Conservation (phyloP, 257 asterid species). For the Solanum megistacrolobum region DNA sequence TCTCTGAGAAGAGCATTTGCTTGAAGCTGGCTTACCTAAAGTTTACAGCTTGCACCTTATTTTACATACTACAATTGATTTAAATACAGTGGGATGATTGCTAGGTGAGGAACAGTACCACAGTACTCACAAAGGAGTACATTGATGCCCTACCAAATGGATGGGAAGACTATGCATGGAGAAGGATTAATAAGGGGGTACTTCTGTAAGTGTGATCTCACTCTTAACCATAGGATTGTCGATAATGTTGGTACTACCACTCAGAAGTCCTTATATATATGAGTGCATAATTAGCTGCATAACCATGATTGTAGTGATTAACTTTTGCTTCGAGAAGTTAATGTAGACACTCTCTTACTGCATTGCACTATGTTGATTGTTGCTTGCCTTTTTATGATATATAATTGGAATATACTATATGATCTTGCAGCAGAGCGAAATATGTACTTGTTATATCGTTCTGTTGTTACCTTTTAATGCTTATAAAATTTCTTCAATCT, state of each 20-base stretch:
- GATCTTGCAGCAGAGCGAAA: neutral
- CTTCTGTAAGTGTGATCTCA: constrained; percentile 55
- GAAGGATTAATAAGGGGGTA: constrained; percentile 85
- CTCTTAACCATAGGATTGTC: neutral
- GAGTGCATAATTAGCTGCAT: neutral
- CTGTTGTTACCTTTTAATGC: neutral
- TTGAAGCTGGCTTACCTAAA: neutral
- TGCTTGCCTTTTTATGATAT: neutral
- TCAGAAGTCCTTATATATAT: neutral
- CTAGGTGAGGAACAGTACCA: constrained; percentile 95
- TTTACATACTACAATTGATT: constrained; percentile 41
- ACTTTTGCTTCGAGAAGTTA: neutral
- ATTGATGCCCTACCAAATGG: constrained; percentile 94
- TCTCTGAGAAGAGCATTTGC: neutral
- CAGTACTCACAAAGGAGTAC: constrained; percentile 79
- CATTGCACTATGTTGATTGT: neutral
- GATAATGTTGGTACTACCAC: neutral
- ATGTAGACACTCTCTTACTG: neutral
- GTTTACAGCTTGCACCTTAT: neutral
- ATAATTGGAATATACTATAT: neutral
- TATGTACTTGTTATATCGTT: neutral
- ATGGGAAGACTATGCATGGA: constrained; percentile 98
- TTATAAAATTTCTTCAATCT: neutral
- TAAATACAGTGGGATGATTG: constrained; percentile 71
- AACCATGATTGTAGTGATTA: neutral